A percentile compares a stretch with the other conserved stretches of the same genome.
These are phyloP conservation scores for Irpex rosettiformis DNA, from an alignment of 1,284 basidiomycete genomes.

Conservation along the genomic window DNA sequence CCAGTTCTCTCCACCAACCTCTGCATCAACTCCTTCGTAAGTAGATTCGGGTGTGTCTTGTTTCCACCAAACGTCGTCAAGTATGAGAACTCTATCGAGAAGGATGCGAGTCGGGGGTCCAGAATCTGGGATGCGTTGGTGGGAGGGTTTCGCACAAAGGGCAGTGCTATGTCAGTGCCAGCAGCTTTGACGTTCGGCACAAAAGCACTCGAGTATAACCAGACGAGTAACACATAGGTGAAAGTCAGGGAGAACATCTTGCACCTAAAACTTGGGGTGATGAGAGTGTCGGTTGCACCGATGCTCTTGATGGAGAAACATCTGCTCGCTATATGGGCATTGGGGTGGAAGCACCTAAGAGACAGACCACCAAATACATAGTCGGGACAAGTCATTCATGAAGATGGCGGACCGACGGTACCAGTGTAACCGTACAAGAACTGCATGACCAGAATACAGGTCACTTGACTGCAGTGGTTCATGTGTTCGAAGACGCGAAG, in stretches of 20 bases:
- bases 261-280: not conserved
- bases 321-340: too few species aligned
- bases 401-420: not conserved
- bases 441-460: not conserved
- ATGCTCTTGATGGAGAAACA: too few species aligned
- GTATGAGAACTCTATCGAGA: slow-evolving; percentile 34
- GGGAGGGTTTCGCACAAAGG: slow-evolving; percentile 7
- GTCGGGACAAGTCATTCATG: too few species aligned
- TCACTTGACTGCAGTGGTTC: not conserved
- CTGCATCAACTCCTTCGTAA: slow-evolving; percentile 30
- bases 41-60: slow-evolving; percentile 27
- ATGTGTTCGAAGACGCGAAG: not conserved
- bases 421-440: not conserved
- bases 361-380: not conserved
- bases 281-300: too few species aligned
- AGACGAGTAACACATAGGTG: not conserved
- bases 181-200: not conserved
- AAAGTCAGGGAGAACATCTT: not conserved
- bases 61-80: slow-evolving; percentile 32
- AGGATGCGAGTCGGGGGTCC: slow-evolving; percentile 29
- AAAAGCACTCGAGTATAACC: not conserved
- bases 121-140: slow-evolving; percentile 27
- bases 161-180: not conserved
- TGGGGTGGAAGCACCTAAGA: not conserved
- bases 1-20: slow-evolving; percentile 32